Evolutionary conservation across 805 yeast species (phyloP).

Genomic region (Saturnispora mendoncae): DNA sequence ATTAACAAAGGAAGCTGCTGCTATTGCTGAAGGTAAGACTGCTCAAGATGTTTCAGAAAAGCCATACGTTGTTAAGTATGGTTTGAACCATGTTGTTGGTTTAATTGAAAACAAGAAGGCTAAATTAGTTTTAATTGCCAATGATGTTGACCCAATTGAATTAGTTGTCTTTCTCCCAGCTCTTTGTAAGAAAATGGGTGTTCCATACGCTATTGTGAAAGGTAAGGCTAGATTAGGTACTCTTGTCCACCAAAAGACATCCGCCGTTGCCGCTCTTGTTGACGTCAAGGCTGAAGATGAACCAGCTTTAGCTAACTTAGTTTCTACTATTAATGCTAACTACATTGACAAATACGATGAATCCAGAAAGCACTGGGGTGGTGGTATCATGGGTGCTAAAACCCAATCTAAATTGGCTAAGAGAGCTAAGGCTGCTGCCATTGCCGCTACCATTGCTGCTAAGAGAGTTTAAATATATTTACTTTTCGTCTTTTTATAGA

Average conservation of each 20-base stretch:
- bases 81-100: constrained; percentile 98
- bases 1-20: constrained; percentile 97
- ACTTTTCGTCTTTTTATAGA: neutral
- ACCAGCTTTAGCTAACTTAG: constrained; percentile 85
- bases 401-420: constrained; percentile 78
- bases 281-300: constrained; percentile 94
- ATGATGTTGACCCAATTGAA: constrained; percentile 99
- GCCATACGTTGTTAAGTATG: constrained; percentile 96
- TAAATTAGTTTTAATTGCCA: constrained; percentile 92
- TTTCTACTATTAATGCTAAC: constrained; percentile 90
- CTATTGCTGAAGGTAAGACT: constrained; percentile 95
- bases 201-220: constrained; percentile 96
- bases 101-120: constrained; percentile 98
- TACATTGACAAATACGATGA: constrained; percentile 92
- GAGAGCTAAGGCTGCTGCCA: constrained; percentile 45
- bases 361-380: constrained; percentile 98
- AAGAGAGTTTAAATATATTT: constrained; percentile 8
- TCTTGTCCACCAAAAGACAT: constrained; percentile 93
- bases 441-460: constrained; percentile 59
- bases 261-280: constrained; percentile 94
- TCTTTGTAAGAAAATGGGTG: constrained; percentile 98
- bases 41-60: constrained; percentile 94
- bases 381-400: constrained; percentile 96
- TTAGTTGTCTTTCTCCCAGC: constrained; percentile 96
- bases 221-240: constrained; percentile 99